phyloP scores from a whole-genome alignment of 1,139 yeast species.

The Yamadazyma buinensis region DNA sequence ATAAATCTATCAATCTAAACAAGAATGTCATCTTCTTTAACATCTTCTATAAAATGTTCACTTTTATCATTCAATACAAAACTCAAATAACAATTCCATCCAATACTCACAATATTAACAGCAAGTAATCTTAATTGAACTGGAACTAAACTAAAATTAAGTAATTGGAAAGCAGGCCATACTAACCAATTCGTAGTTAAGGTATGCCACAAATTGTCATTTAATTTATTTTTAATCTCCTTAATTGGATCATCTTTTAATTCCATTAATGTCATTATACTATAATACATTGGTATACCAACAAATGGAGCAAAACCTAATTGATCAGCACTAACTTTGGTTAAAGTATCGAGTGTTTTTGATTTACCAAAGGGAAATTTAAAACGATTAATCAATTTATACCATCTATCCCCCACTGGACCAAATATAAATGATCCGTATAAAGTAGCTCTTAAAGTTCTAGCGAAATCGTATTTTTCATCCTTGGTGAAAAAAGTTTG shows the following conservation, averaged over 20 bases:
- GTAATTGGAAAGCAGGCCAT: conserved; percentile 80
- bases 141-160: conserved; percentile 72
- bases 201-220: conserved; percentile 56
- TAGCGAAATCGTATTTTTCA: conserved; percentile 22
- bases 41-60: not conserved
- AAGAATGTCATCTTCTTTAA: conserved; percentile 3
- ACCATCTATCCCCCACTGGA: conserved; percentile 43
- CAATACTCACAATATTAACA: conserved; percentile 69
- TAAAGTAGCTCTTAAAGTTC: conserved; percentile 32
- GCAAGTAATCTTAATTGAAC: conserved; percentile 61
- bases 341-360: conserved; percentile 23
- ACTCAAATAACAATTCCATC: conserved; percentile 84
- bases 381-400: conserved; percentile 24
- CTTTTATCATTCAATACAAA: conserved; percentile 3
- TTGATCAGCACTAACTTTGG: conserved; percentile 70
- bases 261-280: conserved; percentile 67
- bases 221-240: conserved; percentile 37
- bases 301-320: conserved; percentile 71
- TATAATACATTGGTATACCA: conserved; percentile 62
- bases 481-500: conserved; percentile 22
- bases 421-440: conserved; percentile 41
- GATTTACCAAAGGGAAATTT: conserved; percentile 8
- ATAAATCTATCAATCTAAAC: not conserved
- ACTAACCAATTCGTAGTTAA: conserved; percentile 71
- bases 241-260: conserved; percentile 18